These are phyloP conservation scores for Penicillium sp. DNA, from an alignment of 2,329 filamentous ascomycete genomes.

Conservation along the genomic window DNA sequence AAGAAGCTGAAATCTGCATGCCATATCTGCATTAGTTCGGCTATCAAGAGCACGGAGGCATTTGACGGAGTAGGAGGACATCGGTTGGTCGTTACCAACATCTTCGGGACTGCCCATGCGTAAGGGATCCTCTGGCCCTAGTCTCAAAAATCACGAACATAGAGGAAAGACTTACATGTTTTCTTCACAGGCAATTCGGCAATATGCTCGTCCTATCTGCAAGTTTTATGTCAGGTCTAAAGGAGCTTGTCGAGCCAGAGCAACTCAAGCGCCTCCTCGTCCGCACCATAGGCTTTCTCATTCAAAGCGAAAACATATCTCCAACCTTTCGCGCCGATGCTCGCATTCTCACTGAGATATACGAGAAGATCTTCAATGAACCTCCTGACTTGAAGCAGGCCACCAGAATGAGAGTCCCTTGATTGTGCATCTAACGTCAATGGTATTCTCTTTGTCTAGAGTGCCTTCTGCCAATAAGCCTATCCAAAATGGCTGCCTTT, in stretches of 20 bases:
- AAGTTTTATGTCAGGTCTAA: slow-evolving; percentile 67
- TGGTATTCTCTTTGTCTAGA: too few species aligned
- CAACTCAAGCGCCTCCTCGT: slow-evolving; percentile 61
- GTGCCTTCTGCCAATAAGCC: too few species aligned
- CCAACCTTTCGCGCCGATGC: slow-evolving; percentile 73
- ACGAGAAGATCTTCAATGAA: slow-evolving; percentile 44
- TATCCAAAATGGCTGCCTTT: too few species aligned
- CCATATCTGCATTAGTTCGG: slow-evolving; percentile 1
- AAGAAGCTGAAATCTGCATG: slow-evolving; percentile 35
- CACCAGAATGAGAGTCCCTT: slow-evolving; percentile 1
- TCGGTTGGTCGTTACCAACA: slow-evolving; percentile 6
- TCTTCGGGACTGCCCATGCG: slow-evolving; percentile 10
- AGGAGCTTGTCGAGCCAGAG: slow-evolving; percentile 54
- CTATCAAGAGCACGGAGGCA: slow-evolving; percentile 4
- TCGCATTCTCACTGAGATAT: slow-evolving; percentile 63
- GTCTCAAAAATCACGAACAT: too few species aligned
- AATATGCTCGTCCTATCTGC: slow-evolving; percentile 90
- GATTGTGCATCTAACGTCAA: slow-evolving; percentile 7
- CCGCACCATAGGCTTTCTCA: slow-evolving; percentile 74
- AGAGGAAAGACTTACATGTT: slow-evolving; percentile 21
- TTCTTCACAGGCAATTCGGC: slow-evolving; percentile 75
- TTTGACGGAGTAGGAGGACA: slow-evolving; percentile 6
- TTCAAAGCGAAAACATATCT: slow-evolving; percentile 66
- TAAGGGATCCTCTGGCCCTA: background rate
- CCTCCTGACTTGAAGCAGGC: background rate